Percentiles rank a stretch among this genome's conserved stretches.
Evolutionary conservation across 2,329 filamentous ascomycete species (phyloP).

Genomic region (Arthrinium phaeospermum): DNA sequence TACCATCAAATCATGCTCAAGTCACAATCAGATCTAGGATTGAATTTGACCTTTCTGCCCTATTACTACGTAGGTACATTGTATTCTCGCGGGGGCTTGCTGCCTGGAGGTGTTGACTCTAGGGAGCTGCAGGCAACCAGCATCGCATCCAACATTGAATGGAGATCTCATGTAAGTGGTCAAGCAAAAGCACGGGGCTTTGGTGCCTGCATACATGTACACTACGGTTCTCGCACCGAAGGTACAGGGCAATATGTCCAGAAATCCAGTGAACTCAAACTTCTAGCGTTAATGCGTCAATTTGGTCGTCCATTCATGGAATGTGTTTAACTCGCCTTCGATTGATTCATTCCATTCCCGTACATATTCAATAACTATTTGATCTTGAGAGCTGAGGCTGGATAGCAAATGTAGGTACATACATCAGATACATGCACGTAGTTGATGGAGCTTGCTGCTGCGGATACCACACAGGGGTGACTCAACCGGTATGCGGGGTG

Average conservation of each 20-base stretch:
- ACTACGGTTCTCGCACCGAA: background rate
- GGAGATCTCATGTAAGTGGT: conserved; percentile 9
- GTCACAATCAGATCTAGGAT: too few species aligned
- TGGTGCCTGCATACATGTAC: background rate
- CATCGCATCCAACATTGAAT: background rate
- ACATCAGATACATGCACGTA: background rate
- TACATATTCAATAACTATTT: too few species aligned
- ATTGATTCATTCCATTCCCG: too few species aligned
- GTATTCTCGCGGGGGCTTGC: background rate
- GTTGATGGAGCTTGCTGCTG: background rate
- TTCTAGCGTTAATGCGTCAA: too few species aligned
- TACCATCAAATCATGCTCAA: too few species aligned
- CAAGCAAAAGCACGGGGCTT: background rate
- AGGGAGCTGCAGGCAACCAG: background rate
- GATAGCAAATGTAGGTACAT: background rate
- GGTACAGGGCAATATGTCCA: background rate
- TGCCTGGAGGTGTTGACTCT: conserved; percentile 8
- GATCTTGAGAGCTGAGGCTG: background rate
- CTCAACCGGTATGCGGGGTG: background rate
- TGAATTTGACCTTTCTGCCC: too few species aligned
- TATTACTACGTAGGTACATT: too few species aligned
- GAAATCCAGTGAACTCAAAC: background rate
- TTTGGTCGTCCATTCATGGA: too few species aligned
- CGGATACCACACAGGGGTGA: background rate
- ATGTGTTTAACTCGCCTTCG: too few species aligned